Percentiles rank a stretch among this genome's conserved stretches.
Evolutionary conservation across 2,329 filamentous ascomycete species (phyloP).

Genomic region (Fusarium neocosmosporiellum): DNA sequence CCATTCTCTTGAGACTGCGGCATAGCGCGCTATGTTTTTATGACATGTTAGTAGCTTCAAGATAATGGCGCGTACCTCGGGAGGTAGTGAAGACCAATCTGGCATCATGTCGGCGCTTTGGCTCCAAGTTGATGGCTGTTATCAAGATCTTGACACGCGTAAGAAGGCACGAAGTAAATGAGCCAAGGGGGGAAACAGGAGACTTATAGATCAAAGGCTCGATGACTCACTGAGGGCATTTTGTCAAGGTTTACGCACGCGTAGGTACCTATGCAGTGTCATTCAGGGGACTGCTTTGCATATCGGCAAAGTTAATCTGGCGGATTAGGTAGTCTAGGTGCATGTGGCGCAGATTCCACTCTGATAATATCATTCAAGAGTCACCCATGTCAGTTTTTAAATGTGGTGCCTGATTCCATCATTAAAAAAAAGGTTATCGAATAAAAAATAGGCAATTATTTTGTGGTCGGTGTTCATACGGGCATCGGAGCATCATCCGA

Average conservation of each 20-base stretch:
- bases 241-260: not conserved
- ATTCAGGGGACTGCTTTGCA: not conserved
- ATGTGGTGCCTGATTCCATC: not conserved
- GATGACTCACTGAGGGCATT: not conserved
- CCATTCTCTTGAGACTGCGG: constrained; percentile 20
- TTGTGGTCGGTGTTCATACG: too few species aligned
- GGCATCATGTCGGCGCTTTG: not conserved
- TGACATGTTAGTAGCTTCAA: not conserved
- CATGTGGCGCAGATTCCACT: not conserved
- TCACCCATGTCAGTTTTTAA: not conserved
- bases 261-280: not conserved
- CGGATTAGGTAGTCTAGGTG: not conserved
- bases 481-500: too few species aligned
- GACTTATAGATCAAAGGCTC: not conserved
- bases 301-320: not conserved
- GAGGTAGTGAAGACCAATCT: constrained; percentile 5
- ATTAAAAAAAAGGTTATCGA: too few species aligned
- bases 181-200: not conserved
- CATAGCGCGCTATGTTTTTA: not conserved
- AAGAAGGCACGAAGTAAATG: not conserved
- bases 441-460: too few species aligned
- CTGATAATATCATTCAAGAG: not conserved
- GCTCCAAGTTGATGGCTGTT: not conserved
- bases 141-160: not conserved
- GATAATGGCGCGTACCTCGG: constrained; percentile 13